Conservation (phyloP, 352 stramenopile genomes). For the Globisporangium cystogenes region DNA sequence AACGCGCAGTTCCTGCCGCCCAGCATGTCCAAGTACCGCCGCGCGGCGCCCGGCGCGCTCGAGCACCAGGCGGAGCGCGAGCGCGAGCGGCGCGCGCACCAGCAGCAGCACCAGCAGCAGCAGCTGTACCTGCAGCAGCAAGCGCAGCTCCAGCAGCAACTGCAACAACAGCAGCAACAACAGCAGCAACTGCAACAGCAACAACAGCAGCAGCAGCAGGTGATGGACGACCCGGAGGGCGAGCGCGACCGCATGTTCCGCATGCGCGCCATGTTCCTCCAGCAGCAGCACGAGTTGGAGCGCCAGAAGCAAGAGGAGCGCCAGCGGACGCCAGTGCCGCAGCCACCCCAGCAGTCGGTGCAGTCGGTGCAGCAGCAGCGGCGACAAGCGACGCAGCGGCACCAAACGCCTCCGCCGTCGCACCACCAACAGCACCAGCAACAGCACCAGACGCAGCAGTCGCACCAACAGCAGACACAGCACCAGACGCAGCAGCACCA, state of each 20-base stretch:
- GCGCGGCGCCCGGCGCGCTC: background rate
- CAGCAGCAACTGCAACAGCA: conserved; percentile 31
- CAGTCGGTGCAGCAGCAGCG: background rate
- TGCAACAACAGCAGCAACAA: conserved; percentile 26
- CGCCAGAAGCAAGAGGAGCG: conserved; percentile 13
- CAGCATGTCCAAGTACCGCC: conserved; percentile 5
- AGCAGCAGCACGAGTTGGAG: conserved; percentile 14
- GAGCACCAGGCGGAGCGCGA: background rate
- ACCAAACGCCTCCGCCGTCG: background rate
- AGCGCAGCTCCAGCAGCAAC: conserved; percentile 18
- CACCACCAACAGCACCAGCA: conserved; percentile 23
- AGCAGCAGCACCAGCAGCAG: conserved; percentile 23
- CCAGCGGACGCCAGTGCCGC: conserved; percentile 11
- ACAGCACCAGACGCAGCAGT: background rate
- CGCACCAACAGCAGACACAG: background rate
- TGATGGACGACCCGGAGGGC: conserved; percentile 4
- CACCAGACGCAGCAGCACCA: conserved; percentile 1
- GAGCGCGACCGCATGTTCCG: conserved; percentile 11
- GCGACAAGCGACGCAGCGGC: background rate
- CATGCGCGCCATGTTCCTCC: conserved; percentile 10
- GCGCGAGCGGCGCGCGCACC: conserved; percentile 5
- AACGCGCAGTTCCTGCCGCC: conserved; percentile 9
- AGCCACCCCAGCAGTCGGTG: conserved; percentile 17
- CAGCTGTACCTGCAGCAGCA: conserved; percentile 26
- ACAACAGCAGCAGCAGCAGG: conserved; percentile 21